phyloP scores from a whole-genome alignment of 2,329 filamentous ascomycete species.

The Trichoderma sp. region DNA sequence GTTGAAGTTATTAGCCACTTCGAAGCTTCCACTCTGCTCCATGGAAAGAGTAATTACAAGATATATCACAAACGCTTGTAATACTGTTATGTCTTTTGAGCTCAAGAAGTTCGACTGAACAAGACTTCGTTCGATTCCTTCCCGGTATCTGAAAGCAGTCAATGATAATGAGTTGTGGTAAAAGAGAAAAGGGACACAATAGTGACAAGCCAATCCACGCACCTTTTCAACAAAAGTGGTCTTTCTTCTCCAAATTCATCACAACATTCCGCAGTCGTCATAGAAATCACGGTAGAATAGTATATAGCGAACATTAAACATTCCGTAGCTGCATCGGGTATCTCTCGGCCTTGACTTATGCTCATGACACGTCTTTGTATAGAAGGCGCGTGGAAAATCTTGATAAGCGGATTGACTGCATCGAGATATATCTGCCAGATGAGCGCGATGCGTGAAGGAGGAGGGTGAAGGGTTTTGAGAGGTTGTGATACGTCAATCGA shows the following conservation, averaged over 20 bases:
- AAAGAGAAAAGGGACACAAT: neutral
- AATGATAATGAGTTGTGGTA: neutral
- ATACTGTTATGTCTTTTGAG: slow-evolving; percentile 27
- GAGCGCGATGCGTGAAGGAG: slow-evolving; percentile 2
- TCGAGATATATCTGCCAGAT: slow-evolving; percentile 31
- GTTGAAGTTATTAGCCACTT: neutral
- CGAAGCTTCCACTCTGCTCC: too few species aligned
- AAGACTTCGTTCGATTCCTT: slow-evolving; percentile 14
- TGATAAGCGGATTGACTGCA: slow-evolving; percentile 30
- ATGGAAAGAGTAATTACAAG: slow-evolving; percentile 18
- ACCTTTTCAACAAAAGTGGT: slow-evolving; percentile 19
- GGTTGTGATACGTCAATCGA: neutral
- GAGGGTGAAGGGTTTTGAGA: slow-evolving; percentile 14
- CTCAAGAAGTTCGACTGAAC: slow-evolving; percentile 23
- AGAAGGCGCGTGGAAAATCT: slow-evolving; percentile 30
- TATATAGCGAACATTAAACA: slow-evolving; percentile 31
- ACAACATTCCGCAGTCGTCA: slow-evolving; percentile 22
- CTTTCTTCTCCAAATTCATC: slow-evolving; percentile 21
- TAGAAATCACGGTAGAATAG: slow-evolving; percentile 24
- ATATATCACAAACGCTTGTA: slow-evolving; percentile 31
- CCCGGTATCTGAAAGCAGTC: neutral
- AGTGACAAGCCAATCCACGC: neutral
- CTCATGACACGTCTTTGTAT: slow-evolving; percentile 21
- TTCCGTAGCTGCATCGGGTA: slow-evolving; percentile 23
- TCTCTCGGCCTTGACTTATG: neutral